phyloP scores from a whole-genome alignment of 495 filamentous ascomycete species.

The Parachaetomium inaequale region DNA sequence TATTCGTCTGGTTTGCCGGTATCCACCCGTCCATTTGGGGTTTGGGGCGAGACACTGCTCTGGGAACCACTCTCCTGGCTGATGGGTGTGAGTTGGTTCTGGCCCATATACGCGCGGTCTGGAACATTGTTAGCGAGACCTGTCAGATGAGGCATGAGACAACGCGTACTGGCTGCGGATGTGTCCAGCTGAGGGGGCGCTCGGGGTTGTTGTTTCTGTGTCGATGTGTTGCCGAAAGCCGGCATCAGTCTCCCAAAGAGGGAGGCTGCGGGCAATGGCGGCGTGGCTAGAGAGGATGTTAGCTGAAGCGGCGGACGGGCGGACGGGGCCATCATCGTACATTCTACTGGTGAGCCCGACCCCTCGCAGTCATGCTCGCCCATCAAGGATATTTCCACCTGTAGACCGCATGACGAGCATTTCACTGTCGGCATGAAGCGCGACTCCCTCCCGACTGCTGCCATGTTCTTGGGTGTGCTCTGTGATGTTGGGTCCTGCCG shows the following conservation, averaged over 20 bases:
- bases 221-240: slow-evolving; percentile 22
- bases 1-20: slow-evolving; percentile 37
- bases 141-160: slow-evolving; percentile 1
- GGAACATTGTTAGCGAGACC: slow-evolving; percentile 27
- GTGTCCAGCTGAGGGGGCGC: slow-evolving; percentile 53
- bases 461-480: slow-evolving; percentile 37
- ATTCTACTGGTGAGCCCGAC: slow-evolving; percentile 35
- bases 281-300: slow-evolving; percentile 25
- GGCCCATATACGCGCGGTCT: slow-evolving; percentile 62
- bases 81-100: slow-evolving; percentile 58
- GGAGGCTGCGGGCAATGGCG: slow-evolving; percentile 30
- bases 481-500: slow-evolving; percentile 23
- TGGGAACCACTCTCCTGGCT: slow-evolving; percentile 55
- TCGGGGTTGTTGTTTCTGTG: slow-evolving; percentile 32
- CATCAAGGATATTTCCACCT: slow-evolving; percentile 88
- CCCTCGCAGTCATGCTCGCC: slow-evolving; percentile 76
- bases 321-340: slow-evolving; percentile 27
- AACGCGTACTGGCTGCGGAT: slow-evolving; percentile 53
- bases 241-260: slow-evolving; percentile 42
- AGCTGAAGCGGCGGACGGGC: slow-evolving; percentile 6
- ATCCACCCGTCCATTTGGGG: slow-evolving; percentile 39
- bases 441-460: slow-evolving; percentile 52
- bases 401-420: slow-evolving; percentile 81
- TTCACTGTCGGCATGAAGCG: slow-evolving; percentile 87
- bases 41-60: slow-evolving; percentile 56